phyloP scores from a whole-genome alignment of 768 basidiomycete species.

The Tulasnella sp. region DNA sequence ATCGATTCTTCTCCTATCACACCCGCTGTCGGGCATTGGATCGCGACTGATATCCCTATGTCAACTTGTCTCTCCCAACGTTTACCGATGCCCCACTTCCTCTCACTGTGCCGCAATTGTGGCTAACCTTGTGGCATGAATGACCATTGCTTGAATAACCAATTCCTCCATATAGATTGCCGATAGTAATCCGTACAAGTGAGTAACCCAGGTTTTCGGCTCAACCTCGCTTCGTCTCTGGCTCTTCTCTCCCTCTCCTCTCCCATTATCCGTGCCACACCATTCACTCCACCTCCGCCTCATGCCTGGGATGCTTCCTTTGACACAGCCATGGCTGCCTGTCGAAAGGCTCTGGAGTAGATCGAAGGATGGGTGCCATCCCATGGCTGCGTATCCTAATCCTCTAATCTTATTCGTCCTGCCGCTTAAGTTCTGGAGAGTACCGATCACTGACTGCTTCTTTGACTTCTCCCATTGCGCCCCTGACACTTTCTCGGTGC shows the following conservation, averaged over 20 bases:
- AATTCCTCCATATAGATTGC: conserved; percentile 48
- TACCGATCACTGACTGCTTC: not conserved
- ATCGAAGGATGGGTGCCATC: not conserved
- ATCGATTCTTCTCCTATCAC: not conserved
- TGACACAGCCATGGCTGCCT: not conserved
- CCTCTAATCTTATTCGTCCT: not conserved
- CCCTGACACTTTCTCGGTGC: not conserved
- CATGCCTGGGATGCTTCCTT: not conserved
- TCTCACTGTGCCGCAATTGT: not conserved
- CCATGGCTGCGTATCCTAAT: not conserved
- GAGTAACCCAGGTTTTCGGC: not conserved
- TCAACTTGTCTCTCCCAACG: not conserved
- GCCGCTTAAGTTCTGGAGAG: not conserved
- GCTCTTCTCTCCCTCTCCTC: not conserved
- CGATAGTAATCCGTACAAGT: conserved; percentile 75
- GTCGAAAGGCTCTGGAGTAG: not conserved
- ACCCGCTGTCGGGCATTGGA: not conserved
- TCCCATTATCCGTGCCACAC: not conserved
- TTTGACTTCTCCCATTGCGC: not conserved
- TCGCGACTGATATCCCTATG: not conserved
- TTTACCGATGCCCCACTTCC: not conserved
- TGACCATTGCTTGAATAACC: not conserved
- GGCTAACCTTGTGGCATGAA: not conserved
- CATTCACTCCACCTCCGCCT: not conserved
- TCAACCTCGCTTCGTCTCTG: not conserved